These are phyloP conservation scores for Kandelia obovata DNA, from an alignment of 345 rosid species.

Conservation along the genomic window DNA sequence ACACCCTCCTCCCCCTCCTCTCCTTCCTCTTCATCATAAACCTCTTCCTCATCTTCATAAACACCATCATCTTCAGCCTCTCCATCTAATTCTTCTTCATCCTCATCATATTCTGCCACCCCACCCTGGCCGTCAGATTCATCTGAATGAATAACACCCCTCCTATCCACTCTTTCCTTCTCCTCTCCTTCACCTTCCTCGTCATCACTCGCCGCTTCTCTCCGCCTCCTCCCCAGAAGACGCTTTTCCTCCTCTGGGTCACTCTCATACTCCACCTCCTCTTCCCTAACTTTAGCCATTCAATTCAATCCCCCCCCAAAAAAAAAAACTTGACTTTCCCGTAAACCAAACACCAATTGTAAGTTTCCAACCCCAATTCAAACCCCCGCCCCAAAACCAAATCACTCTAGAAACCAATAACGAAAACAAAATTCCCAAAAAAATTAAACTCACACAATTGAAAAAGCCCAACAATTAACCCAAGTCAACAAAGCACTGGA, in stretches of 20 bases:
- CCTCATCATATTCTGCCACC: conserved; percentile 55
- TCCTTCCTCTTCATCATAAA: conserved; percentile 40
- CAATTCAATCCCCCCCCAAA: conserved; percentile 3
- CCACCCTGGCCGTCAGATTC: conserved; percentile 69
- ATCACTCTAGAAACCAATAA: neutral
- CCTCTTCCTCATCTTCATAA: conserved; percentile 34
- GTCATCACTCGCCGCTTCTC: conserved; percentile 86
- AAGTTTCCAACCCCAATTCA: neutral
- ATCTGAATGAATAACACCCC: conserved; percentile 49
- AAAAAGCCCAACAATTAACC: too few species aligned
- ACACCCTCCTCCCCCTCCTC: conserved; percentile 20
- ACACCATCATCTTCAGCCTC: conserved; percentile 33
- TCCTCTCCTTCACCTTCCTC: conserved; percentile 51
- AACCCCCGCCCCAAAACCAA: neutral
- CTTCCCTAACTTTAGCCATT: conserved; percentile 52
- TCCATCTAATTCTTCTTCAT: conserved; percentile 40
- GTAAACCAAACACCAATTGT: neutral
- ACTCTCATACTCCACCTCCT: conserved; percentile 70
- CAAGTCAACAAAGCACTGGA: too few species aligned
- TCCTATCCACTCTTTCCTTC: conserved; percentile 31
- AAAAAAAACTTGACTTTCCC: neutral
- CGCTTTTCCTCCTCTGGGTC: conserved; percentile 83
- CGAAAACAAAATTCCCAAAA: neutral
- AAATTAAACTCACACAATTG: neutral
- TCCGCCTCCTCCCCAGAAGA: conserved; percentile 59